phyloP scores from a whole-genome alignment of 805 yeast genomes.

The Suhomyces vadensis region DNA sequence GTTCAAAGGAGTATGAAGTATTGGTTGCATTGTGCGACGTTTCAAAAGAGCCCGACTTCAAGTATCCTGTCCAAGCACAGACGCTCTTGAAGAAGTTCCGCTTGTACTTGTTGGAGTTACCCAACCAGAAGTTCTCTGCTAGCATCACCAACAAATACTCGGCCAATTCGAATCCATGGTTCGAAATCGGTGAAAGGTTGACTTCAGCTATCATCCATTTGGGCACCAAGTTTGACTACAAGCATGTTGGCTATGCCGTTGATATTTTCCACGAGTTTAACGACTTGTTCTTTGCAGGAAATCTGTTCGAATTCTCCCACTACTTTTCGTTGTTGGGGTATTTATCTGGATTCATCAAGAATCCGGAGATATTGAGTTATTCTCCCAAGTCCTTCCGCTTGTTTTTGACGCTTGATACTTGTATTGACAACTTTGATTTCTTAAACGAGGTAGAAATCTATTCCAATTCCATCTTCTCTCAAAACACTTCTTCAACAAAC shows the following conservation, averaged over 20 bases:
- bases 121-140: constrained; percentile 45
- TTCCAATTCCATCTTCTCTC: constrained; percentile 20
- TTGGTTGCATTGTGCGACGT: constrained; percentile 56
- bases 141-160: constrained; percentile 30
- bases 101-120: constrained; percentile 49
- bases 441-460: constrained; percentile 37
- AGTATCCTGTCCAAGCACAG: constrained; percentile 38
- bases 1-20: constrained; percentile 55
- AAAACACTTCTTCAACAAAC: constrained; percentile 11
- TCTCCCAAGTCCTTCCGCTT: constrained; percentile 28
- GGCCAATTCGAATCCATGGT: constrained; percentile 34
- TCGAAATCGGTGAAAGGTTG: constrained; percentile 31
- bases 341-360: constrained; percentile 29
- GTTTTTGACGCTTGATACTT: constrained; percentile 34
- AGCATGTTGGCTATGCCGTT: constrained; percentile 25
- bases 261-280: constrained; percentile 30
- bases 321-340: constrained; percentile 39
- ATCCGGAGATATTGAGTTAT: constrained; percentile 27
- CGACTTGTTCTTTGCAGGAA: constrained; percentile 22
- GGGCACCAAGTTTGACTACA: constrained; percentile 24
- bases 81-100: constrained; percentile 45
- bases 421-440: constrained; percentile 40
- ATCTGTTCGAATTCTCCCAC: constrained; percentile 26
- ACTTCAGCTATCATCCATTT: constrained; percentile 35
- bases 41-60: constrained; percentile 26